Base-by-base conservation (phyloP, 1,284 basidiomycete species). In the Austroboletus rostrupii region DNA sequence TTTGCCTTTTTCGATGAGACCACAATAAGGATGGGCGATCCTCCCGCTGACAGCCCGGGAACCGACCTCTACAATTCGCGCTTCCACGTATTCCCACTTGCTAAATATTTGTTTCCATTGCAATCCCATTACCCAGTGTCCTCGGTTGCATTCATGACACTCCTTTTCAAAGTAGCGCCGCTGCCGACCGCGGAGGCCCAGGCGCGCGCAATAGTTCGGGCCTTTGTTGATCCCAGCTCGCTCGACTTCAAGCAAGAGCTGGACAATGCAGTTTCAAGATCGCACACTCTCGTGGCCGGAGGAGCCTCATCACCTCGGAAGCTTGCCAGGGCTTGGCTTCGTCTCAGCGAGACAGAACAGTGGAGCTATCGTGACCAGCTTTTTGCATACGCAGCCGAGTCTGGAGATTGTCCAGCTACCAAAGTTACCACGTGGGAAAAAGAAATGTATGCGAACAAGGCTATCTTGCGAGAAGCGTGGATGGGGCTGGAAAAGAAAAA, bases 171-270 rank as follows among this genome's bases (percentile, higher is more conserved):
- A 26, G 77, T 87, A 20, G 73, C 72, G 0, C 87, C 87, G 2
- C 73, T 90, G 45, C 85, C 85, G 1, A 57, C 87, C 0, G 72
- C 81, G 39, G 86, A 90, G 62, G 80, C 78, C 0, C 87, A 90
- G 64, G 81, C 82, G 5, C 76, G 72, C 0, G 81, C 80, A 5
- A 72, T 80, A 9, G 61, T 81, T 16, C 71, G 72, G 20, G 78
- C 74, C 0, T 83, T 87, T 55, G 69, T 67, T 9, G 59, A 80
- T 39, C 80, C 80, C 1, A 60, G 65, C 13, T 61, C 72, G 23
- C 66, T 89, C 11, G 75, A 86, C 56, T 49, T 66, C 32, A 68
- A 68, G 5, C 59, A 66, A 29, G 85, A 85, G 59, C 68, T 72
- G 0, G 66, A 70, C 28, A 75, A 68, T 23, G 66, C 83, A 53